Conservation (phyloP, 768 basidiomycete genomes). For the Pisolithus microcarpus region DNA sequence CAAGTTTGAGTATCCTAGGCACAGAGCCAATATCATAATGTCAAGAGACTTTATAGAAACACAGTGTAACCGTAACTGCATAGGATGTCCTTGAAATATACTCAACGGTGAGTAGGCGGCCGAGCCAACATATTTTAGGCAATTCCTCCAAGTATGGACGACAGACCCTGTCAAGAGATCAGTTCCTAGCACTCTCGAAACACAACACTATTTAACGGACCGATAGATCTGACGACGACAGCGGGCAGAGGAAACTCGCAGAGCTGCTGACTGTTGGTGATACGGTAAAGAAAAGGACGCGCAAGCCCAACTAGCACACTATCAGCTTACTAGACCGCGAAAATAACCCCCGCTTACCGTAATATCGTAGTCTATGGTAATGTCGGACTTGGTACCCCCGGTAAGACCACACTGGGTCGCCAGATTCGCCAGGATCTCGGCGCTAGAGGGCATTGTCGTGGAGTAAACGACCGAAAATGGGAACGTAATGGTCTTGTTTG, state of each 20-base stretch:
- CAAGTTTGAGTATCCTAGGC: too few species aligned
- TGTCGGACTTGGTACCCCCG: constrained; percentile 37
- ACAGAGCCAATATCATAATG: too few species aligned
- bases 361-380: constrained; percentile 61
- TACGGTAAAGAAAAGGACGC: constrained; percentile 57
- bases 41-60: too few species aligned
- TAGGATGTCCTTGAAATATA: too few species aligned
- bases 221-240: constrained; percentile 29
- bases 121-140: background rate
- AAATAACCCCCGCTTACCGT: constrained; percentile 32
- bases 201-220: constrained; percentile 4
- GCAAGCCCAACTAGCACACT: constrained; percentile 49
- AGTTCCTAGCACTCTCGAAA: too few species aligned
- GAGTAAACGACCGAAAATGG: constrained; percentile 67
- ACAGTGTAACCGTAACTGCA: too few species aligned
- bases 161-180: background rate
- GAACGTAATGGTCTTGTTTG: constrained; percentile 63
- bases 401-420: constrained; percentile 53
- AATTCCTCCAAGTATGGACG: background rate
- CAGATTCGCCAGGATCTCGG: constrained; percentile 53
- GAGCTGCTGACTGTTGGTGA: constrained; percentile 58
- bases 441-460: constrained; percentile 43
- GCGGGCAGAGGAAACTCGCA: constrained; percentile 59
- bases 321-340: background rate
- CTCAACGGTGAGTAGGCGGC: too few species aligned